These are phyloP conservation scores for Ogataea nakhonphanomensis DNA, from an alignment of 805 yeast genomes.

Conservation along the genomic window DNA sequence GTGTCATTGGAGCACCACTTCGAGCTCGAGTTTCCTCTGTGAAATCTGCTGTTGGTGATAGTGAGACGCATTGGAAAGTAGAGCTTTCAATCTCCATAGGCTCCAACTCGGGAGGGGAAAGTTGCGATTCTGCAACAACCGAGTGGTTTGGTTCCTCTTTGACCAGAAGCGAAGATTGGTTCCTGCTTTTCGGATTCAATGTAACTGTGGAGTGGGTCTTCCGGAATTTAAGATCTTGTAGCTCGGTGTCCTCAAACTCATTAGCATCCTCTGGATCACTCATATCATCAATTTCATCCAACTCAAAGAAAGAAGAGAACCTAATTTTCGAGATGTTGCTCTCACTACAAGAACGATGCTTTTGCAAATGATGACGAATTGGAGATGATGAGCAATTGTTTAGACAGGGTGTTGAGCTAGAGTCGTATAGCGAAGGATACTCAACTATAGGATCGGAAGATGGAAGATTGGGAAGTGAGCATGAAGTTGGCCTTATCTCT, in stretches of 20 bases:
- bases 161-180: too few species aligned
- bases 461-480: slow-evolving; percentile 14
- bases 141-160: too few species aligned
- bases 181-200: too few species aligned
- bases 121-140: too few species aligned
- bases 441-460: slow-evolving; percentile 21
- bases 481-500: slow-evolving; percentile 4
- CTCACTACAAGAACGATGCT: slow-evolving; percentile 10
- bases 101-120: too few species aligned
- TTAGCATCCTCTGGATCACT: slow-evolving; percentile 14
- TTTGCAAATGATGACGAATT: slow-evolving; percentile 1
- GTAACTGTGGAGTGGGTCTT: not conserved
- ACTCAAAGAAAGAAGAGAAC: slow-evolving; percentile 17
- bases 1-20: slow-evolving; percentile 3
- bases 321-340: slow-evolving; percentile 6
- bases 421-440: slow-evolving; percentile 19
- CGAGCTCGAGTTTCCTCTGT: slow-evolving; percentile 1
- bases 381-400: slow-evolving; percentile 13
- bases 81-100: too few species aligned
- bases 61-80: too few species aligned
- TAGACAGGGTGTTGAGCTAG: slow-evolving; percentile 8
- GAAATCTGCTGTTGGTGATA: slow-evolving; percentile 2
- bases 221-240: not conserved
- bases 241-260: slow-evolving; percentile 6
- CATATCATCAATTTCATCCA: slow-evolving; percentile 20